Evolutionary conservation across 2,329 filamentous ascomycete genomes (phyloP).

Genomic region (Zopfia rhizophila): DNA sequence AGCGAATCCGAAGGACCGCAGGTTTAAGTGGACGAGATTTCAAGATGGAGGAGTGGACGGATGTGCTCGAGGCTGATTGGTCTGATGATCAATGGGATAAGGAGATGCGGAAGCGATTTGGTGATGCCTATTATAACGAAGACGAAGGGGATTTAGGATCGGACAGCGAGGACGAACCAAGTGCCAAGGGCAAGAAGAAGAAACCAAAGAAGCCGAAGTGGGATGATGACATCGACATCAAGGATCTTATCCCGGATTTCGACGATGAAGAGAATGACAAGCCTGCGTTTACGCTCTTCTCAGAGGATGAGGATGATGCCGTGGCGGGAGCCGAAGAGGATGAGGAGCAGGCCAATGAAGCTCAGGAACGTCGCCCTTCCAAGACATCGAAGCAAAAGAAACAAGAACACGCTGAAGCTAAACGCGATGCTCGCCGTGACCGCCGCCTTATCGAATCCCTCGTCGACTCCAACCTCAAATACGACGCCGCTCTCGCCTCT

Average conservation of each 20-base stretch:
- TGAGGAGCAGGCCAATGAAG: conserved; percentile 43
- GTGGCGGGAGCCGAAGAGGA: conserved; percentile 50
- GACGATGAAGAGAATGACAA: conserved; percentile 76
- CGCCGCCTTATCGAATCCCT: conserved; percentile 85
- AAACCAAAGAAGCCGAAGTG: conserved; percentile 86
- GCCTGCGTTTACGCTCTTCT: conserved; percentile 77
- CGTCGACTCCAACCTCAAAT: conserved; percentile 81
- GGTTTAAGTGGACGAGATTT: conserved; percentile 75
- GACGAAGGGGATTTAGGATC: conserved; percentile 56
- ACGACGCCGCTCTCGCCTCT: conserved; percentile 70
- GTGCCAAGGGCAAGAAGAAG: conserved; percentile 60
- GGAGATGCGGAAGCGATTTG: conserved; percentile 89
- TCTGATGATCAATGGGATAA: conserved; percentile 90
- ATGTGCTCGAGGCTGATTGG: conserved; percentile 87
- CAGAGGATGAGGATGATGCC: conserved; percentile 46
- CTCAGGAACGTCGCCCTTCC: conserved; percentile 46
- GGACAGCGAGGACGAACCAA: conserved; percentile 43
- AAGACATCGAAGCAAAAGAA: conserved; percentile 60
- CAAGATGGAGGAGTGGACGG: conserved; percentile 82
- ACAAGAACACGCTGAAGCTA: conserved; percentile 62
- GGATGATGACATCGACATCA: conserved; percentile 98
- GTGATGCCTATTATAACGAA: conserved; percentile 81
- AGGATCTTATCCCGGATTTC: conserved; percentile 88
- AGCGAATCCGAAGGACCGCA: conserved; percentile 88
- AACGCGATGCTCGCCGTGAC: conserved; percentile 82